Evolutionary conservation across 2,329 filamentous ascomycete genomes (phyloP), one percentile per base, ranked within the genome.

Genomic region (Colletotrichum melonis): DNA sequence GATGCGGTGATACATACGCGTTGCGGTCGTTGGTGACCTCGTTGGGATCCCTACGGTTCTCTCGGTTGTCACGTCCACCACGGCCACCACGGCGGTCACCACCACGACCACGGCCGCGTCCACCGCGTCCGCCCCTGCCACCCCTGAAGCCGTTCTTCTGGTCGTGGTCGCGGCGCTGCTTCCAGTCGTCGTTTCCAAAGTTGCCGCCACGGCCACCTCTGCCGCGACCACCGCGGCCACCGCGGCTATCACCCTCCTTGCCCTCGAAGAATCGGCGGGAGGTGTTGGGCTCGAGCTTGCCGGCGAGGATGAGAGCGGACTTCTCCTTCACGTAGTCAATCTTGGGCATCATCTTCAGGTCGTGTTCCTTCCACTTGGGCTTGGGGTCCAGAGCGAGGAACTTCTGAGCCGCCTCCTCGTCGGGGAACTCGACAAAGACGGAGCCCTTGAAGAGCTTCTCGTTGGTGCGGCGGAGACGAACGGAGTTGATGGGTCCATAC

Each of bases 391-490:
- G 86, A 16, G 87, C 91, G 74, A 98, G 86, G 84, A 99, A 99
- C 72, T 91, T 91, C 82, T 95, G 89, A 78, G 94, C 92, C 26
- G 91, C 89, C 77, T 97, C 94, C 79, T 95, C 92, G 63, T 90
- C 90, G 75, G 90, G 88, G 82, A 98, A 99, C 83, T 98, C 96
- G 76, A 98, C 94, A 81, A 98, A 98, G 72, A 98, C 94, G 77
- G 95, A 98, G 77, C 96, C 95, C 89, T 99, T 99, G 92, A 98
- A 99, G 65, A 89, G 85, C 79, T 91, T 92, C 74, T 92, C 86
- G 56, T 89, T 87, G 62, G 87, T 88, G 76, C 97, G 95, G 77
- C 97, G 94, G 75, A 99, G 93, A 80, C 96, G 95, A 75, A 99
- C 92, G 59, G 92, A 90, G 79, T 94, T 94, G 78, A 94, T 90